Evolutionary conservation across 2,329 filamentous ascomycete species (phyloP).

Genomic region (Trichoderma sp.): DNA sequence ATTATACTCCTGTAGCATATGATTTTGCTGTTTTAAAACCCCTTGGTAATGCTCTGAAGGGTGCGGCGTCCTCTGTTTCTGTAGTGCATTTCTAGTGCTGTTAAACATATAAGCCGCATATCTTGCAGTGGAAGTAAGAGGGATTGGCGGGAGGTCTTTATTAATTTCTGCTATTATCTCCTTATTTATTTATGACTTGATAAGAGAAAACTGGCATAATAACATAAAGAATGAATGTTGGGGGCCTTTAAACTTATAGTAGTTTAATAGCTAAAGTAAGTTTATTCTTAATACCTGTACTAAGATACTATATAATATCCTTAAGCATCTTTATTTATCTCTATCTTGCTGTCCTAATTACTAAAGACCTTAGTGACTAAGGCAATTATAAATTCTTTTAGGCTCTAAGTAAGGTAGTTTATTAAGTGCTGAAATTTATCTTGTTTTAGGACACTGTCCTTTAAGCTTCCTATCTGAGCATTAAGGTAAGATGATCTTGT

Average conservation of each 20-base stretch:
- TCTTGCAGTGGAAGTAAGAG: not conserved
- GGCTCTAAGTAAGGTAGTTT: slow-evolving; percentile 3
- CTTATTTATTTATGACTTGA: too few species aligned
- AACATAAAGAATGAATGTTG: not conserved
- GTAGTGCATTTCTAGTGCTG: not conserved
- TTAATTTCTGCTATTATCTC: not conserved
- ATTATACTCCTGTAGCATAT: slow-evolving; percentile 22
- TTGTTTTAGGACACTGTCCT: not conserved
- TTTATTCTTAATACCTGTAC: slow-evolving; percentile 6
- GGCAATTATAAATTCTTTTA: slow-evolving; percentile 20
- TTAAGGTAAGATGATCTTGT: not conserved
- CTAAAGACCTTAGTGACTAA: slow-evolving; percentile 18
- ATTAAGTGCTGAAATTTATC: not conserved
- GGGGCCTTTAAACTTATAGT: not conserved
- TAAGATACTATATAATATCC: not conserved
- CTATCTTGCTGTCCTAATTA: not conserved
- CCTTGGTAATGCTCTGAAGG: not conserved
- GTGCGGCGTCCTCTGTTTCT: not conserved
- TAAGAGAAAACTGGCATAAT: not conserved
- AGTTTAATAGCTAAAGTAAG: not conserved
- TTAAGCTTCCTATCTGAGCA: not conserved
- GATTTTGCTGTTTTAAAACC: slow-evolving; percentile 14
- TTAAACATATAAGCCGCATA: not conserved
- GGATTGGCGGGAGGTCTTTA: slow-evolving; percentile 3
- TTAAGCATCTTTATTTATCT: not conserved